A percentile compares a stretch with the other conserved stretches of the same genome.
Conservation (phyloP, 169 alveolate species). For the Plasmodium fragile region DNA sequence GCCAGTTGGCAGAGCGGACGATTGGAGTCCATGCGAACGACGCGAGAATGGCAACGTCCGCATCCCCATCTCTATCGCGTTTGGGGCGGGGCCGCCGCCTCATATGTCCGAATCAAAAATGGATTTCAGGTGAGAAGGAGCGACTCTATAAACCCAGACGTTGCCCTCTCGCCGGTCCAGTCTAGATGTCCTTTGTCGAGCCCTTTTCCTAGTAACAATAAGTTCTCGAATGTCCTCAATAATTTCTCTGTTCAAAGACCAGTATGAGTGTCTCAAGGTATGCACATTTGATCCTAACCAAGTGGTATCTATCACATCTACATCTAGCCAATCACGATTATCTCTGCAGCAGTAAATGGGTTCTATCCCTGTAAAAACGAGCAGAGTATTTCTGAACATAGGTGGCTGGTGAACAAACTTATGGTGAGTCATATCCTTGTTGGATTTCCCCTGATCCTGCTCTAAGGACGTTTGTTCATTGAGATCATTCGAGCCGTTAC, state of each 20-base stretch:
- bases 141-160: constrained; percentile 90
- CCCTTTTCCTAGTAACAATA: constrained; percentile 88
- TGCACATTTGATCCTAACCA: constrained; percentile 85
- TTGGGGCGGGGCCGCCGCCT: background rate
- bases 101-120: constrained; percentile 78
- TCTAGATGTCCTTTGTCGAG: constrained; percentile 85
- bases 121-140: constrained; percentile 85
- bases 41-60: background rate
- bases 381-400: constrained; percentile 65
- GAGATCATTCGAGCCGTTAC: background rate
- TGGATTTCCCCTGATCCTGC: background rate
- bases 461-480: constrained; percentile 11
- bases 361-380: constrained; percentile 76
- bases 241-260: constrained; percentile 87
- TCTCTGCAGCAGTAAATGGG: constrained; percentile 51
- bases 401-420: constrained; percentile 69
- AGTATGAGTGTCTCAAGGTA: constrained; percentile 79
- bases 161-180: constrained; percentile 88
- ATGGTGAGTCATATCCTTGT: background rate
- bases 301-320: constrained; percentile 90
- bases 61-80: background rate
- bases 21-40: background rate
- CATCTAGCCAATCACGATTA: constrained; percentile 85
- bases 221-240: constrained; percentile 89
- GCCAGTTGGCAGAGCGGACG: too few relatives aligned